A percentile compares a stretch with the other conserved stretches of the same genome.
These are phyloP conservation scores for Colletotrichum cordylinicola DNA, from an alignment of 2,329 filamentous ascomycete species.

Conservation along the genomic window DNA sequence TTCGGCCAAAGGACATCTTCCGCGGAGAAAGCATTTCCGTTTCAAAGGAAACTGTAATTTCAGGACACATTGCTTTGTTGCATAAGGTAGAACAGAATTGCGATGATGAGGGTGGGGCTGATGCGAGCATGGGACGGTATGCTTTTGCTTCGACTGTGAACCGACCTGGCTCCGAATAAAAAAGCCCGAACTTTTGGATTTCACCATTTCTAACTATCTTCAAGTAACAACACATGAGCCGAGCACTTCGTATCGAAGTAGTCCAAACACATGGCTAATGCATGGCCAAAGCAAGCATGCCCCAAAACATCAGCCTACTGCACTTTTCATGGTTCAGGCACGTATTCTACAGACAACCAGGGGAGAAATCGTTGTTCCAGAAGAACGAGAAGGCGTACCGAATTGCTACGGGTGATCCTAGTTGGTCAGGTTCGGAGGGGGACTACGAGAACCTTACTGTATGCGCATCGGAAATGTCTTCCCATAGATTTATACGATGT, in stretches of 20 bases:
- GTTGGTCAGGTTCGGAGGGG: accelerated
- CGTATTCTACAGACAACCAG: not conserved
- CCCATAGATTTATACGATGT: not conserved
- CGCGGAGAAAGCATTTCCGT: not conserved
- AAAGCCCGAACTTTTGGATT: not conserved
- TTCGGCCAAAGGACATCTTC: accelerated
- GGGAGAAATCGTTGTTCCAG: not conserved
- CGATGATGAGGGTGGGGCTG: not conserved
- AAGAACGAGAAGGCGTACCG: not conserved
- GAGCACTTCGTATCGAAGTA: not conserved
- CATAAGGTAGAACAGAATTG: not conserved
- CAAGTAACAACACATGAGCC: not conserved
- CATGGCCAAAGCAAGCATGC: not conserved
- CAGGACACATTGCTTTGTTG: not conserved
- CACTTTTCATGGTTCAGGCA: not conserved
- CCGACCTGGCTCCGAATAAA: not conserved
- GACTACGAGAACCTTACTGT: not conserved
- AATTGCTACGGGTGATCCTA: not conserved
- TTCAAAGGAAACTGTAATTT: not conserved
- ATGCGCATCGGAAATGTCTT: not conserved
- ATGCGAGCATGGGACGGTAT: not conserved
- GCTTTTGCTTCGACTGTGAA: not conserved
- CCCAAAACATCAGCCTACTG: not conserved
- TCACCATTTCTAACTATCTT: not conserved
- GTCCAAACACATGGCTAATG: not conserved